Evolutionary conservation across 1,139 yeast genomes (phyloP), one percentile per base, ranked within the genome.

Genomic region (Geotrichum phurueaensis): DNA sequence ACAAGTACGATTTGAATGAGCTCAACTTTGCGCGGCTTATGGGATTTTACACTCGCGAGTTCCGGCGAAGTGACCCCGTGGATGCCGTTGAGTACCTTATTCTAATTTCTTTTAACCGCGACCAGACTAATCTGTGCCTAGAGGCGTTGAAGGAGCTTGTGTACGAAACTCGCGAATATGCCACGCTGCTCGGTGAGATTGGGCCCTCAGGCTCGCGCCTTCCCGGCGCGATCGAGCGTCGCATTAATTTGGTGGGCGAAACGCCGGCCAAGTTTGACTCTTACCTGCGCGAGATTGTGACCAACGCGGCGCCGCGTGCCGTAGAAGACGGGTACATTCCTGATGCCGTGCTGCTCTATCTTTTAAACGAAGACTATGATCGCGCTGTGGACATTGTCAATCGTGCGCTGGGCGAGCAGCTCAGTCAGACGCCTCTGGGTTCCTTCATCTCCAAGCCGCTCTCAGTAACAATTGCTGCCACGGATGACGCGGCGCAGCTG

Each of bases 241-340:
- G 95, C 69, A 83, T 89, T 74, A 74, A 79, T n/a, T 78, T 94
- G 59, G 79, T 94, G 59, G 78, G 80, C 47, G 77, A 92, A 63
- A 15, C 80, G 45, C 77, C 92, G 63, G 76, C 77, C 9, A 80
- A 85, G 66, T 81, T 81, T 63, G 75, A 76, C 52, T 81, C 79
- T 61, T 86, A 79, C 67, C 74, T 90, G 59, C 80, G 81, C 59
- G 83, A 84, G 62, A 90, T 94, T 54, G 85, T 95, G 6, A 96
- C 88, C 69, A 84, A 84, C 62, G 91, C 96, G 31, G 98, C 98
- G 1, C 79, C 81, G 58, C 85, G 84, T 67, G 96, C 98, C 36
- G 95, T 89, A 70, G 96, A 90, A 67, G 98, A 91, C 71, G 98
- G 98, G 2, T 81, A 97, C 68, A 80, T 86, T 4, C 84, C 88